These are phyloP conservation scores for Eimeria tenella DNA, from an alignment of 169 alveolate genomes.

Conservation along the genomic window DNA sequence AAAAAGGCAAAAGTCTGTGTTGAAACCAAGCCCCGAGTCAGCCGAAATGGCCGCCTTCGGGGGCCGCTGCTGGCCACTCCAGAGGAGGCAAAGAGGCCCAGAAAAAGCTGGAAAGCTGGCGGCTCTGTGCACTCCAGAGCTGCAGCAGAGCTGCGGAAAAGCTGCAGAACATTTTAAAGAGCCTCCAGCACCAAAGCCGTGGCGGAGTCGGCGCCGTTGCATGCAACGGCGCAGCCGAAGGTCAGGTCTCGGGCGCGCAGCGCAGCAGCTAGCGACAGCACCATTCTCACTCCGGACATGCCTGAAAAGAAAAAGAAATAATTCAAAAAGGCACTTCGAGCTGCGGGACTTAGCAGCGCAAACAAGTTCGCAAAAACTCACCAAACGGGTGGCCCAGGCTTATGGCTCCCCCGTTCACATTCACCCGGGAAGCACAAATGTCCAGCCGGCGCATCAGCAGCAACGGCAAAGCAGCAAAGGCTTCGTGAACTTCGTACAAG, in stretches of 20 bases:
- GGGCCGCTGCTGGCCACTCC: no score
- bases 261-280: slow-evolving; percentile 85
- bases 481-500: slow-evolving; percentile 93
- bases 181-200: slow-evolving; percentile 88
- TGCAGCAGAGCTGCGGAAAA: no score
- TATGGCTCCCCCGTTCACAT: slow-evolving; percentile 96
- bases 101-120: no score
- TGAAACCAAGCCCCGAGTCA: no score
- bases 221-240: slow-evolving; percentile 89
- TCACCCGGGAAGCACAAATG: slow-evolving; percentile 88
- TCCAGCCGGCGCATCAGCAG: slow-evolving; percentile 88
- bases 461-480: slow-evolving; percentile 91
- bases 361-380: slow-evolving; percentile 2
- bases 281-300: slow-evolving; percentile 89
- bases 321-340: no score
- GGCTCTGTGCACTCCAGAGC: no score
- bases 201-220: slow-evolving; percentile 94
- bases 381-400: slow-evolving; percentile 96
- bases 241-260: slow-evolving; percentile 83
- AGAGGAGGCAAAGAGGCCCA: no score
- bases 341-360: neutral
- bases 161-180: neutral
- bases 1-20: no score
- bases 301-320: neutral
- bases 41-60: no score